Evolutionary conservation across 306 rosid genomes (phyloP).

Genomic region (Ormosia semicastrata): DNA sequence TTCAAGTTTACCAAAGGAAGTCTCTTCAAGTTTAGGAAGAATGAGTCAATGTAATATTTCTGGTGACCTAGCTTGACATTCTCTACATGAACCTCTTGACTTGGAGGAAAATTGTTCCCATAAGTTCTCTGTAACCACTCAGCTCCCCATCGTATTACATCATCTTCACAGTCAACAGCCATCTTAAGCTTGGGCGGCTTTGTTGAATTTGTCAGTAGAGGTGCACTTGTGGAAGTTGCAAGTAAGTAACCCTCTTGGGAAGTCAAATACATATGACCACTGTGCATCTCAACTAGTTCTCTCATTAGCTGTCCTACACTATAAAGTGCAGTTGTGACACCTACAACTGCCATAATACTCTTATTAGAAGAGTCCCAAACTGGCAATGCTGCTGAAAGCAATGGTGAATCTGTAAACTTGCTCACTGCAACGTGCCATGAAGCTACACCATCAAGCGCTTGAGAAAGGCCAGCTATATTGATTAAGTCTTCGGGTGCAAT

Average conservation of each 20-base stretch:
- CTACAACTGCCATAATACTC: conserved; percentile 92
- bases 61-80: conserved; percentile 68
- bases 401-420: conserved; percentile 88
- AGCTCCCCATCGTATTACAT: conserved; percentile 65
- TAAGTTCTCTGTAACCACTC: conserved; percentile 67
- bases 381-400: conserved; percentile 97
- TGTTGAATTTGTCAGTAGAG: conserved; percentile 66
- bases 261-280: conserved; percentile 90
- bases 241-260: conserved; percentile 89
- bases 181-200: conserved; percentile 68
- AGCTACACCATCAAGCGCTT: conserved; percentile 94
- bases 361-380: conserved; percentile 83
- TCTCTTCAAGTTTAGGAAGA: conserved; percentile 83
- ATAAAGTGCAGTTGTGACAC: conserved; percentile 91
- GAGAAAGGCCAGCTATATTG: conserved; percentile 81
- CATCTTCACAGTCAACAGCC: conserved; percentile 81
- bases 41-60: conserved; percentile 87
- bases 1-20: conserved; percentile 82
- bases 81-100: conserved; percentile 86
- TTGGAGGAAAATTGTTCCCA: conserved; percentile 68
- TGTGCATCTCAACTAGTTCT: conserved; percentile 87
- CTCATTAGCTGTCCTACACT: conserved; percentile 96
- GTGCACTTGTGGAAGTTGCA: conserved; percentile 86
- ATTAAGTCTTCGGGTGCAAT: conserved; percentile 90
- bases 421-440: conserved; percentile 98